A percentile compares a stretch with the other conserved stretches of the same genome.
phyloP scores from a whole-genome alignment of 169 alveolate genomes.

The Cryptosporidium sp. region DNA sequence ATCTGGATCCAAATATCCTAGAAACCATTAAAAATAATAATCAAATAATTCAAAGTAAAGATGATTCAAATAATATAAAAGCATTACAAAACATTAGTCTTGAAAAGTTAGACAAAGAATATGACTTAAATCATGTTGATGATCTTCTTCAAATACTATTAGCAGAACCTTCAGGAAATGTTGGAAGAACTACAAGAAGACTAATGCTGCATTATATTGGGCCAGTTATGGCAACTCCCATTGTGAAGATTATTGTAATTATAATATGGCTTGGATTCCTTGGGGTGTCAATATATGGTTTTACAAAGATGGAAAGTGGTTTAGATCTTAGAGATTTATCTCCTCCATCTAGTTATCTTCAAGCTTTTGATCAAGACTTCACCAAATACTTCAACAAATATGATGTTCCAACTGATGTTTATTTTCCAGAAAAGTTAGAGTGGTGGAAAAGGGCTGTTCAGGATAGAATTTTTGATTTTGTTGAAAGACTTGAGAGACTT shows the following conservation, averaged over 20 bases:
- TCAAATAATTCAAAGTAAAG: constrained; percentile 18
- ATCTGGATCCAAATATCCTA: background rate
- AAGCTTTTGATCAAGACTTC: constrained; percentile 77
- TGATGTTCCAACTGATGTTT: constrained; percentile 82
- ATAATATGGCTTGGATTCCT: constrained; percentile 75
- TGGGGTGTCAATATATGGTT: constrained; percentile 78
- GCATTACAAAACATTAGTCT: background rate
- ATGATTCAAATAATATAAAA: background rate
- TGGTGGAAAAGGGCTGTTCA: constrained; percentile 78
- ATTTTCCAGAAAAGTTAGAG: constrained; percentile 78
- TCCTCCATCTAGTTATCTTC: constrained; percentile 79
- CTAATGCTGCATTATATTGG: constrained; percentile 80
- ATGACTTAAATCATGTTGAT: constrained; percentile 14
- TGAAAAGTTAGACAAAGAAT: constrained; percentile 1
- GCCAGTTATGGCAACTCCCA: constrained; percentile 77
- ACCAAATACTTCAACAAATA: constrained; percentile 77
- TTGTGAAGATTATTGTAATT: constrained; percentile 79
- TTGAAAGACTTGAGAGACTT: constrained; percentile 32
- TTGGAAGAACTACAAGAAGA: constrained; percentile 80
- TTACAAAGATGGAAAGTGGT: constrained; percentile 81
- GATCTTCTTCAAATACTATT: constrained; percentile 53
- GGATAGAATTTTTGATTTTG: constrained; percentile 74
- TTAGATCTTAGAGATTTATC: constrained; percentile 81
- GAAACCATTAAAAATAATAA: constrained; percentile 3
- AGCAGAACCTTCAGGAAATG: constrained; percentile 81